These are phyloP conservation scores for Cercospora citrullina DNA, from an alignment of 2,329 filamentous ascomycete genomes.

Conservation along the genomic window DNA sequence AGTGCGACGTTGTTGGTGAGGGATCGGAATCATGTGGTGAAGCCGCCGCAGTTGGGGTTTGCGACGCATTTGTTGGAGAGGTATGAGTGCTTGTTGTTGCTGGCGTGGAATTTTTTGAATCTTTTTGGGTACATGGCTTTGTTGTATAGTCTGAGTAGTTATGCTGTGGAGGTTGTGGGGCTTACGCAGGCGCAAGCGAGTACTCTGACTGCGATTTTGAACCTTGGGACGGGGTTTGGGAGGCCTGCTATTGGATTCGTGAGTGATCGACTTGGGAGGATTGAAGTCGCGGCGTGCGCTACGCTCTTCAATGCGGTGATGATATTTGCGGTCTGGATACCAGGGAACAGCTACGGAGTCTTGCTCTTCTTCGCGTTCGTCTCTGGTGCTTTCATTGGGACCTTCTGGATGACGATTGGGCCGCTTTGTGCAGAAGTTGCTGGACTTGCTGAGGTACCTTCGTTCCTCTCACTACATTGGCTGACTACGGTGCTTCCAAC, in stretches of 20 bases:
- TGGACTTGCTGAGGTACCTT: constrained; percentile 44
- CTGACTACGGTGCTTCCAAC: constrained; percentile 41
- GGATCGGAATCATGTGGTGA: constrained; percentile 40
- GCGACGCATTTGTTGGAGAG: constrained; percentile 41
- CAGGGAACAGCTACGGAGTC: constrained; percentile 45
- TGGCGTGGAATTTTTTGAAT: constrained; percentile 47
- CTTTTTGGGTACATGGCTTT: constrained; percentile 52
- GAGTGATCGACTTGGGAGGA: constrained; percentile 49
- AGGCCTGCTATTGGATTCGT: constrained; percentile 49
- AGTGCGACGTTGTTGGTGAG: constrained; percentile 37
- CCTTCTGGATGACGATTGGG: constrained; percentile 51
- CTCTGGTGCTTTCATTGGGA: constrained; percentile 48
- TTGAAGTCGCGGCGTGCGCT: constrained; percentile 44
- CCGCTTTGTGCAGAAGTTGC: constrained; percentile 46
- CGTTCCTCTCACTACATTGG: constrained; percentile 44
- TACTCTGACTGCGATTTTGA: constrained; percentile 47
- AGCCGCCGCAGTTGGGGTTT: constrained; percentile 40
- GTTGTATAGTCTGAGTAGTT: constrained; percentile 52
- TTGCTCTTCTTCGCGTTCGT: constrained; percentile 48
- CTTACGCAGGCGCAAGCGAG: constrained; percentile 44
- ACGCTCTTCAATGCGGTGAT: constrained; percentile 45
- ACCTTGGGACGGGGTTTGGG: constrained; percentile 51
- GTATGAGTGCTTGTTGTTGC: constrained; percentile 41
- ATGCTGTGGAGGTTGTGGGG: constrained; percentile 45
- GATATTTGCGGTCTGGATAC: constrained; percentile 51